A percentile compares a stretch with the other conserved stretches of the same genome.
These are phyloP conservation scores for Candida sp. DNA, from an alignment of 1,139 yeast species.

Conservation along the genomic window DNA sequence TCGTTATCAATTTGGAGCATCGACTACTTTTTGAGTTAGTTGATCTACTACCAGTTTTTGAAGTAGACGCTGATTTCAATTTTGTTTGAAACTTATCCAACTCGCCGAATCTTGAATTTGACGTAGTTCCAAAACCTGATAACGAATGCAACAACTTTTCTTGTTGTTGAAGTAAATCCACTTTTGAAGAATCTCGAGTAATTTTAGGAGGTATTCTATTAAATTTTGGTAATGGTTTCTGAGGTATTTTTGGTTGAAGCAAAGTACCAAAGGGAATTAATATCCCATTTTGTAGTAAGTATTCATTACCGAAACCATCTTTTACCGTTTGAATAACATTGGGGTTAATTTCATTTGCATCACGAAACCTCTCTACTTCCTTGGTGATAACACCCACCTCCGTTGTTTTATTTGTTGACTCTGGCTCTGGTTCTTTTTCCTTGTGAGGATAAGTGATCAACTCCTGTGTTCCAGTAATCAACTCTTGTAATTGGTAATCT, in stretches of 20 bases:
- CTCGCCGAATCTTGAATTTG: slow-evolving; percentile 21
- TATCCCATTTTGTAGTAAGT: neutral
- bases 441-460: neutral
- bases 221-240: neutral
- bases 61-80: slow-evolving; percentile 10
- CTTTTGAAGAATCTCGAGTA: neutral
- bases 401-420: neutral
- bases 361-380: slow-evolving; percentile 1
- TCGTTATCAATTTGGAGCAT: slow-evolving; percentile 7
- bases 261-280: neutral
- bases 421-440: neutral
- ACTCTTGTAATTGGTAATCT: neutral
- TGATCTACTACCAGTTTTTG: slow-evolving; percentile 13
- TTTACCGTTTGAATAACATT: neutral
- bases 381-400: neutral
- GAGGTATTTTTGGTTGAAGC: neutral
- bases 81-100: slow-evolving; percentile 17
- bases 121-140: slow-evolving; percentile 3
- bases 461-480: neutral
- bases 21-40: slow-evolving; percentile 5
- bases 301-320: neutral
- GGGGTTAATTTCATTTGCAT: neutral
- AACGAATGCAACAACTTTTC: neutral
- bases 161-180: neutral
- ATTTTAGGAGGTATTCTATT: slow-evolving; percentile 1